phyloP scores from a whole-genome alignment of 176 grass and related monocot species.

The Musa beccarii region DNA sequence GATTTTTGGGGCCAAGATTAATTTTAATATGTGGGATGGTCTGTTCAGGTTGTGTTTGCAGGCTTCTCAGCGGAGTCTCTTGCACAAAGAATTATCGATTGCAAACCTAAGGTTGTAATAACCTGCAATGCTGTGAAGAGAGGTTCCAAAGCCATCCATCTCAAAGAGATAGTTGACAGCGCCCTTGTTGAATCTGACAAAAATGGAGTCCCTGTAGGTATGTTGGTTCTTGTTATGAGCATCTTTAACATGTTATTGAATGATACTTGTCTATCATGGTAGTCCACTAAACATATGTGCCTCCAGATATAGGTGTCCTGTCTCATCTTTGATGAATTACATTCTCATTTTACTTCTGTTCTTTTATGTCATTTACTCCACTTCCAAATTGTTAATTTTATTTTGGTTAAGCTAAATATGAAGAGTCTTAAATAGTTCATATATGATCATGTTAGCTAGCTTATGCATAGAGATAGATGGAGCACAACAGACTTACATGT shows the following conservation, averaged over 20 bases:
- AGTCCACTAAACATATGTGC: too few species aligned
- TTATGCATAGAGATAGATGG: too few species aligned
- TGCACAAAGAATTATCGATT: slow-evolving; percentile 73
- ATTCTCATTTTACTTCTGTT: neutral
- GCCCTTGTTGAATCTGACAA: slow-evolving; percentile 50
- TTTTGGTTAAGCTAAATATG: neutral
- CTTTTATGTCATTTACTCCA: neutral
- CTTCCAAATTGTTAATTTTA: neutral
- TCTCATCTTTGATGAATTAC: neutral
- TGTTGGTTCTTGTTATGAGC: neutral
- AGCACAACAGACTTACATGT: too few species aligned
- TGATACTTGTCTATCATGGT: neutral
- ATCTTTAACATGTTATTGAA: neutral
- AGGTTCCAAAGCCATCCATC: slow-evolving; percentile 58
- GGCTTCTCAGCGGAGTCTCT: slow-evolving; percentile 86
- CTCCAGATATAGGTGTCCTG: too few species aligned
- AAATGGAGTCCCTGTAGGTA: slow-evolving; percentile 69
- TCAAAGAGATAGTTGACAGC: slow-evolving; percentile 84
- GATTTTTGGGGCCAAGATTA: neutral
- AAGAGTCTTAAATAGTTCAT: neutral
- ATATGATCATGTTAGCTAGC: neutral
- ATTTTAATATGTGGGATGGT: neutral
- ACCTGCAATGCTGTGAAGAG: slow-evolving; percentile 91
- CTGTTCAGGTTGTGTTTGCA: slow-evolving; percentile 85
- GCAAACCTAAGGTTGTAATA: slow-evolving; percentile 83